These are phyloP conservation scores for Colletotrichum lini DNA, from an alignment of 2,329 filamentous ascomycete species.

Conservation along the genomic window DNA sequence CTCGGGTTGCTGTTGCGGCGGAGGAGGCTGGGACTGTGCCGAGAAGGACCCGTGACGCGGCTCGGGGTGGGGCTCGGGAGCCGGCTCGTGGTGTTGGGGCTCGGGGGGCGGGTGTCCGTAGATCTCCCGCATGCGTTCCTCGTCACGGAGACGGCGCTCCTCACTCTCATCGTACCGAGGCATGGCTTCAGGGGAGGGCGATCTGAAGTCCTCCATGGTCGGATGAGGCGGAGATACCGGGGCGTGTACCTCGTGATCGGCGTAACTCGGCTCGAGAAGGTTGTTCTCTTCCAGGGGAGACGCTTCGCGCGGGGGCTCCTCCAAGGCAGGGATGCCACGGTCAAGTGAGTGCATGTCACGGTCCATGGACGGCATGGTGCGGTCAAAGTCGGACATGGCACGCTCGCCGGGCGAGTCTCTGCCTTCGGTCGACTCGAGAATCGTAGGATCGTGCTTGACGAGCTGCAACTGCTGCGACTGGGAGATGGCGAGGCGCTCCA, in stretches of 20 bases:
- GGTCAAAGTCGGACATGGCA: conserved; percentile 25
- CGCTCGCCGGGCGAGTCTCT: conserved; percentile 42
- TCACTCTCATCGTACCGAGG: conserved; percentile 46
- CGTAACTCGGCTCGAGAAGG: conserved; percentile 37
- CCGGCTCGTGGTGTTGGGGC: conserved; percentile 35
- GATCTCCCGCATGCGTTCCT: conserved; percentile 68
- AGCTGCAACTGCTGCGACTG: conserved; percentile 56
- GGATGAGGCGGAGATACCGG: conserved; percentile 23
- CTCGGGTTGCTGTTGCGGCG: conserved; percentile 13
- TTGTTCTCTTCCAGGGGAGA: conserved; percentile 26
- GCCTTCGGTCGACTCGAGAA: conserved; percentile 41
- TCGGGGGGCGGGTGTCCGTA: conserved; percentile 58
- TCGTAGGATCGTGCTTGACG: conserved; percentile 51
- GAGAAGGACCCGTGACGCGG: conserved; percentile 20
- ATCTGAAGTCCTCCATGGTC: background rate
- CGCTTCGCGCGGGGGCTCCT: conserved; percentile 22
- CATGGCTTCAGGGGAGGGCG: conserved; percentile 29
- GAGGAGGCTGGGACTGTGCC: conserved; percentile 5
- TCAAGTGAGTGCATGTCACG: conserved; percentile 11
- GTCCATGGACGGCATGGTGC: conserved; percentile 16
- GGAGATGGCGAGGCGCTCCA: conserved; percentile 68
- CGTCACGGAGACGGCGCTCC: conserved; percentile 60
- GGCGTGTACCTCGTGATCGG: conserved; percentile 10
- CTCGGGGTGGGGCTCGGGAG: conserved; percentile 34
- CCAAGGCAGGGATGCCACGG: conserved; percentile 17